Evolutionary conservation across 768 basidiomycete species (phyloP).

Genomic region (Boletus sp.): DNA sequence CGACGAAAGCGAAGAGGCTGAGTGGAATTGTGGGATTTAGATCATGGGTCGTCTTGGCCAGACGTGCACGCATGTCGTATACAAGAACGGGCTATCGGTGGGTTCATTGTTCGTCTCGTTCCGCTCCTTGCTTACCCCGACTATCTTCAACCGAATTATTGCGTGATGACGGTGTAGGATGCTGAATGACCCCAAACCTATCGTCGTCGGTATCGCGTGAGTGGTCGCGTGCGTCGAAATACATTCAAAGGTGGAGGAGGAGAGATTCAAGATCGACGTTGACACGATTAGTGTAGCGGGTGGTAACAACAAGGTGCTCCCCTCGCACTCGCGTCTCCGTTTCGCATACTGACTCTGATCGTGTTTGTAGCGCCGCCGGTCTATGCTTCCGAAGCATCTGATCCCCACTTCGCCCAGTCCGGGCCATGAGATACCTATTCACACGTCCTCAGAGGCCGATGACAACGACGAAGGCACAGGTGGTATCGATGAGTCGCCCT

Average conservation of each 20-base stretch:
- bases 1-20: background rate
- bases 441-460: slow-evolving; percentile 28
- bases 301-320: slow-evolving; percentile 58
- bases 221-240: slow-evolving; percentile 84
- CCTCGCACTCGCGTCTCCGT: background rate
- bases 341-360: background rate
- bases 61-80: slow-evolving; percentile 81
- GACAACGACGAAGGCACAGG: slow-evolving; percentile 34
- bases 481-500: slow-evolving; percentile 15
- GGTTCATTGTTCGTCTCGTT: slow-evolving; percentile 15
- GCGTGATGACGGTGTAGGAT: slow-evolving; percentile 37
- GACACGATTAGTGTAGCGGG: slow-evolving; percentile 58
- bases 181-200: slow-evolving; percentile 65
- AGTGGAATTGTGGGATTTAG: slow-evolving; percentile 32
- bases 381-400: slow-evolving; percentile 67
- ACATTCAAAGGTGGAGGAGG: slow-evolving; percentile 60
- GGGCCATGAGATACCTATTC: slow-evolving; percentile 1
- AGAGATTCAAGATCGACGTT: slow-evolving; percentile 64
- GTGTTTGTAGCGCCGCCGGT: slow-evolving; percentile 61
- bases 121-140: background rate
- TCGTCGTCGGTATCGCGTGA: slow-evolving; percentile 84
- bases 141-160: background rate
- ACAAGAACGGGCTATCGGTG: slow-evolving; percentile 82
- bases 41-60: slow-evolving; percentile 65
- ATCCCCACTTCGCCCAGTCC: slow-evolving; percentile 31